Percentiles rank a stretch among this genome's conserved stretches.
Evolutionary conservation across 2,329 filamentous ascomycete species (phyloP).

Genomic region (Pestalotiopsis fici): DNA sequence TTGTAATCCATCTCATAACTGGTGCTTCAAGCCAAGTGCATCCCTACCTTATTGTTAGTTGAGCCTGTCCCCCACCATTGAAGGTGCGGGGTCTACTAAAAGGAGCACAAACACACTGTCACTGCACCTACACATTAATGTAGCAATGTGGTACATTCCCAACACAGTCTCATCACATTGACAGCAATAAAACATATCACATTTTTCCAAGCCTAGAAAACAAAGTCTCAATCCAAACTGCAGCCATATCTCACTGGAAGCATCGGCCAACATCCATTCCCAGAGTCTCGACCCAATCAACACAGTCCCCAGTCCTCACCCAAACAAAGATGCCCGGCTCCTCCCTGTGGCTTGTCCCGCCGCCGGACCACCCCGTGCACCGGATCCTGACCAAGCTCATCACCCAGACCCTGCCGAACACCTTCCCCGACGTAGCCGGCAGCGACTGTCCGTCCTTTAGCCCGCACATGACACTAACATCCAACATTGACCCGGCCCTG

Average conservation of each 20-base stretch:
- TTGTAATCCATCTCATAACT: too few relatives aligned
- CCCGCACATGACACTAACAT: constrained; percentile 32
- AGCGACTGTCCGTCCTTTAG: constrained; percentile 20
- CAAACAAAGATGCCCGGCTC: constrained; percentile 27
- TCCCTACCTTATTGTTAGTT: too few relatives aligned
- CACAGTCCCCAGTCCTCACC: background rate
- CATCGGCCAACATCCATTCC: background rate
- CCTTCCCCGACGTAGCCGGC: constrained; percentile 21
- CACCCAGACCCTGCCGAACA: constrained; percentile 19
- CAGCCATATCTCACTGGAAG: background rate
- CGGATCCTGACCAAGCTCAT: constrained; percentile 7
- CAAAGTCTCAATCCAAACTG: background rate
- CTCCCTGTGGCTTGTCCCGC: constrained; percentile 33
- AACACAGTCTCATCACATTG: too few relatives aligned
- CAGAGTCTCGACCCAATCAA: background rate
- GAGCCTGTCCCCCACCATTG: too few relatives aligned
- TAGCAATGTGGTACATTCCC: too few relatives aligned
- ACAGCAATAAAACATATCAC: too few relatives aligned
- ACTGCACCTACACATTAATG: too few relatives aligned
- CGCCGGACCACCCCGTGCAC: constrained; percentile 22
- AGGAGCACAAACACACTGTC: too few relatives aligned
- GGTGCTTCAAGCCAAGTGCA: too few relatives aligned
- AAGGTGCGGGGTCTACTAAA: too few relatives aligned
- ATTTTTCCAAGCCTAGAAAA: background rate
- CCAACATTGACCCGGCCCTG: constrained; percentile 20